phyloP scores from a whole-genome alignment of 768 basidiomycete genomes.

The Aureoboletus auriporus region DNA sequence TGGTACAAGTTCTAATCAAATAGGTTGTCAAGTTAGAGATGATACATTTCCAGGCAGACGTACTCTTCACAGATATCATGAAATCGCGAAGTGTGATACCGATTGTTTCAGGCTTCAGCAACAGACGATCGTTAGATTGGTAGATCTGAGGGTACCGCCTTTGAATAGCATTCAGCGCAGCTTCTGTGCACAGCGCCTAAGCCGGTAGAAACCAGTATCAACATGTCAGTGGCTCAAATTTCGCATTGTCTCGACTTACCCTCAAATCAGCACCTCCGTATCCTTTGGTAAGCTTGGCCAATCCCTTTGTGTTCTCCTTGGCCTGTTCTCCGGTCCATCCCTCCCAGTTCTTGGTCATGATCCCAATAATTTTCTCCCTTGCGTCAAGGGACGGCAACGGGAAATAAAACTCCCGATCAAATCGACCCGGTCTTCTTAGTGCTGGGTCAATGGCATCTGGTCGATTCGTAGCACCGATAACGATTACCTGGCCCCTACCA shows the following conservation, averaged over 20 bases:
- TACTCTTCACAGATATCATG: constrained; percentile 96
- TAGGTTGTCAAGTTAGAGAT: constrained; percentile 1
- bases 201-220: constrained; percentile 1
- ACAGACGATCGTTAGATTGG: constrained; percentile 79
- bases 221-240: constrained; percentile 1
- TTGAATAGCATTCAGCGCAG: constrained; percentile 94
- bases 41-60: constrained; percentile 17
- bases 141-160: constrained; percentile 97
- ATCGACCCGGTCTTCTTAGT: constrained; percentile 86
- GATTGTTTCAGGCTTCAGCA: constrained; percentile 84
- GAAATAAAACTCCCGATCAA: constrained; percentile 98
- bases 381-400: constrained; percentile 83
- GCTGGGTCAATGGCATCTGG: constrained; percentile 99
- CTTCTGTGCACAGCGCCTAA: constrained; percentile 93
- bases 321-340: constrained; percentile 64
- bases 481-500: constrained; percentile 92
- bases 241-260: constrained; percentile 42
- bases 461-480: constrained; percentile 96
- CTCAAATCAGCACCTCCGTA: constrained; percentile 97
- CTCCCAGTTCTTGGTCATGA: constrained; percentile 88
- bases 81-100: constrained; percentile 85
- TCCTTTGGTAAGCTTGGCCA: constrained; percentile 91
- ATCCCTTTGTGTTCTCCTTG: constrained; percentile 50
- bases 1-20: constrained; percentile 75
- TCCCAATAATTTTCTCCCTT: constrained; percentile 80